Base-by-base conservation (phyloP, 2,329 filamentous ascomycete genomes). In the Pestalotiopsis sp. region DNA sequence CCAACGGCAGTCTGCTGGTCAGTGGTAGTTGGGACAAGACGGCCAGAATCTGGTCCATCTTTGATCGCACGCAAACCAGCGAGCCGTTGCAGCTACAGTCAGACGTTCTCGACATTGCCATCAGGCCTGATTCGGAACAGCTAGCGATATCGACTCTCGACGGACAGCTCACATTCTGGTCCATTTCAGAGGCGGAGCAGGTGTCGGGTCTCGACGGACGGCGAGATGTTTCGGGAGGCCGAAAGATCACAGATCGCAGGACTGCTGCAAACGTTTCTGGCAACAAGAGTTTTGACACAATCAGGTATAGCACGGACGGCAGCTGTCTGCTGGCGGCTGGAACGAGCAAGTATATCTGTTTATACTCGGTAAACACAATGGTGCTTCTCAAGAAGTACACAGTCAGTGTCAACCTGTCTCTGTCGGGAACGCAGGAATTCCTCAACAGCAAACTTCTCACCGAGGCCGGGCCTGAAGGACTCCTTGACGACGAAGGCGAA, bases 1-100 rank as follows among this genome's bases (percentile, higher is more conserved):
- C 95, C 0, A 94, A 97, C 76, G 95, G 95, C 39, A 88, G 90
- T 69, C 89, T 91, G 39, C 85, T 99, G 14, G 90, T 97, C 61
- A 97, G 94, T 77, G 97, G 96, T 67, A 97, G 94, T 75, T 99
- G 96, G 97, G 96, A 99, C 79, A 92, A 92, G 70, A 98, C 96
- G 4, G 95, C 97, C 20, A 90, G 97, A 66, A 91, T 99, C 71
- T 99, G 96, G 96, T 97, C 92, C 71, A 94, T 99, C 66, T 99
- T 99, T 80, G 92, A 90, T 71, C 88, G 97, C 66, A 97, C 94
- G 39, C 97, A 99, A 78, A 98, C 95, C 1, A 97, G 94, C 75
- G 96, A 99, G 80, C 94, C 95, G 3, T 83, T 99, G 20, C 94
- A 97, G 78, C 86, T 98, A 63, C 93, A 97, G 81, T 91, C 96